Percentiles rank a stretch among this genome's conserved stretches.
Conservation (phyloP, 805 yeast species). For the Suhomyces tanzawaensis region DNA sequence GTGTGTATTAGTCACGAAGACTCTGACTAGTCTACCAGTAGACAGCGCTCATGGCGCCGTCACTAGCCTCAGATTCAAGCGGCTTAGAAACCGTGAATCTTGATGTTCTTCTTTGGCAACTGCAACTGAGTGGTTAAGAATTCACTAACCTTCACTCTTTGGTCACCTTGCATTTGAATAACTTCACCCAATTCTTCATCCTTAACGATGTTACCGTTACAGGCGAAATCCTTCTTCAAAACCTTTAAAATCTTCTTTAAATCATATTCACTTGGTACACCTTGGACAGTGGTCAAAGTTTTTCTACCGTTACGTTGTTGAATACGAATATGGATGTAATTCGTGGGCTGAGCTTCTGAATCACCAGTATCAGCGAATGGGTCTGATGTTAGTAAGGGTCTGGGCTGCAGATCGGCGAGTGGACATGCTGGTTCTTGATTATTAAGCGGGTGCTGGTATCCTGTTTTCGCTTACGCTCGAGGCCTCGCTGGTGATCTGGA, state of each 20-base stretch:
- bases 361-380: conserved; percentile 99
- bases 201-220: conserved; percentile 97
- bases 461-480: too few relatives aligned
- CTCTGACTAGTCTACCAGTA: too few relatives aligned
- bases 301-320: conserved; percentile 99
- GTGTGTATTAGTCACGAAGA: too few relatives aligned
- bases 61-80: too few relatives aligned
- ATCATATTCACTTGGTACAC: conserved; percentile 93
- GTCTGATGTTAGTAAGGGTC: conserved; percentile 44
- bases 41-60: too few relatives aligned
- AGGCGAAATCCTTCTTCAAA: conserved; percentile 95
- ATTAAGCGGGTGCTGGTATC: too few relatives aligned
- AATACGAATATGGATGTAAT: conserved; percentile 96
- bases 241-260: conserved; percentile 90
- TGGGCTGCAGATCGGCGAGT: too few relatives aligned
- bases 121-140: conserved; percentile 84
- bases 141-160: conserved; percentile 93
- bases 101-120: conserved; percentile 92
- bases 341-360: conserved; percentile 94
- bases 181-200: conserved; percentile 96
- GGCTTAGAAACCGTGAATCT: conserved; percentile 91
- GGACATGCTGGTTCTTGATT: too few relatives aligned
- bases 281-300: conserved; percentile 97
- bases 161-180: conserved; percentile 98
- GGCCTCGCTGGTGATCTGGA: too few relatives aligned